Evolutionary conservation across 2,329 filamentous ascomycete species (phyloP), one percentile per base, ranked within the genome.

Genomic region (Beauveria rudraprayagi): DNA sequence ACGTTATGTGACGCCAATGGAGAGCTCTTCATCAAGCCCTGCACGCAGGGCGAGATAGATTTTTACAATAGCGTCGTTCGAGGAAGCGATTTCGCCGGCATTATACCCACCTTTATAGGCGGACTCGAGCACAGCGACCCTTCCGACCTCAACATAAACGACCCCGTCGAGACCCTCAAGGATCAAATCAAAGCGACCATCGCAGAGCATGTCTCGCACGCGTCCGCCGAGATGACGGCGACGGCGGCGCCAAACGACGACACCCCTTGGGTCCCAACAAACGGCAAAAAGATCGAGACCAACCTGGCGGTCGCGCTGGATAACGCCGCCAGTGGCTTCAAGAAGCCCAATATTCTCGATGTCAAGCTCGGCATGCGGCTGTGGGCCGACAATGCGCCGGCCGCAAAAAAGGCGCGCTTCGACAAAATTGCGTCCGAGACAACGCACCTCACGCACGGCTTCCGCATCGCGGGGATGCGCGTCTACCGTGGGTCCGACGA

Each of bases 1-100:
- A 93, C 96, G 52, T 84, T 96, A 68, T 92, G 88, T 71, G 91
- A 96, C 70, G 80, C 83, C 60, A 86, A 90, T 58, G 94, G 94
- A 71, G 85, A 89, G 65, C 80, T 97, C 40, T 90, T 99, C 72
- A 91, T 97, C 71, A 99, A 99, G 76, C 94, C 94, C 19, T 97
- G 93, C 74, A 96, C 90, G 0, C 77, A 85, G 64, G 81, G 86
- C 65, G 94, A 99, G 76, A 85, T 97, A 68, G 82, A 86, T 50
- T 99, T 99, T 74, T 99, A 99, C 79, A 85, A 96, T 72, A 84
- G 85, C 44, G 87, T 86, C 30, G 73, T 75, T 56, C 75, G 81
- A 24, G 88, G 96, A 70, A 84, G 86, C 34, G 84, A 87, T 2
- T 91, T 97, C 68, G 83, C 86, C 56, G 83, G 87, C 26, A 83